A percentile compares a stretch with the other conserved stretches of the same genome.
phyloP scores from a whole-genome alignment of 192 early-diverging fungal genomes.

The Coemansia sp. region DNA sequence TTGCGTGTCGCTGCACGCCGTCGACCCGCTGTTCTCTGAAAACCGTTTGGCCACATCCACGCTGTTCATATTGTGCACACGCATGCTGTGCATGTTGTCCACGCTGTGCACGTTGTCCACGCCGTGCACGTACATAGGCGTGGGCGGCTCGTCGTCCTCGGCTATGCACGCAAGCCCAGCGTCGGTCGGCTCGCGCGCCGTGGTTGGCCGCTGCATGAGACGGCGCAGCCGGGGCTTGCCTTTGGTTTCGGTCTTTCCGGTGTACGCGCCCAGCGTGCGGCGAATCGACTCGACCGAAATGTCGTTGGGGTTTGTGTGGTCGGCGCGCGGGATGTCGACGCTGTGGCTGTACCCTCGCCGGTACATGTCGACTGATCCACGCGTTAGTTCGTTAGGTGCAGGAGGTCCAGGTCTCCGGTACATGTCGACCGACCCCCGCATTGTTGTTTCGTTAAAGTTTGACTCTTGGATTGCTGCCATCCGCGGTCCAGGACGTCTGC shows the following conservation, averaged over 20 bases:
- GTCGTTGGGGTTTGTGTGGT: conserved; percentile 20
- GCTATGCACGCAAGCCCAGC: conserved; percentile 27
- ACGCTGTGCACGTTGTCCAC: not conserved
- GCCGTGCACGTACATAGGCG: not conserved
- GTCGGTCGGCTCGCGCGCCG: conserved; percentile 8
- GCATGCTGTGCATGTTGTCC: not conserved
- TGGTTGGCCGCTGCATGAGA: conserved; percentile 25
- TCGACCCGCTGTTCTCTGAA: conserved; percentile 55
- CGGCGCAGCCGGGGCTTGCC: conserved; percentile 37
- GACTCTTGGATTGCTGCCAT: too few relatives aligned
- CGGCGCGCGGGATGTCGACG: conserved; percentile 34
- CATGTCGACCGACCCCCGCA: not conserved
- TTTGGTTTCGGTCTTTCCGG: conserved; percentile 20
- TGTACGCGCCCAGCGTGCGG: conserved; percentile 28
- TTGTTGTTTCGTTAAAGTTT: too few relatives aligned
- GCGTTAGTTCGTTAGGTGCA: not conserved
- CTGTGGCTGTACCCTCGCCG: conserved; percentile 29
- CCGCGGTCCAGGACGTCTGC: too few relatives aligned
- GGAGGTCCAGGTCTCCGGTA: not conserved
- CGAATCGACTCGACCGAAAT: conserved; percentile 36
- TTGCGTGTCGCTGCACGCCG: conserved; percentile 34
- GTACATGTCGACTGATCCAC: conserved; percentile 16
- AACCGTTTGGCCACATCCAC: conserved; percentile 28
- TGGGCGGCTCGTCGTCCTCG: conserved; percentile 45
- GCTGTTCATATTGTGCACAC: not conserved